Conservation (phyloP, 441 rosid genomes). For the Pelargonium cotyledonis region DNA sequence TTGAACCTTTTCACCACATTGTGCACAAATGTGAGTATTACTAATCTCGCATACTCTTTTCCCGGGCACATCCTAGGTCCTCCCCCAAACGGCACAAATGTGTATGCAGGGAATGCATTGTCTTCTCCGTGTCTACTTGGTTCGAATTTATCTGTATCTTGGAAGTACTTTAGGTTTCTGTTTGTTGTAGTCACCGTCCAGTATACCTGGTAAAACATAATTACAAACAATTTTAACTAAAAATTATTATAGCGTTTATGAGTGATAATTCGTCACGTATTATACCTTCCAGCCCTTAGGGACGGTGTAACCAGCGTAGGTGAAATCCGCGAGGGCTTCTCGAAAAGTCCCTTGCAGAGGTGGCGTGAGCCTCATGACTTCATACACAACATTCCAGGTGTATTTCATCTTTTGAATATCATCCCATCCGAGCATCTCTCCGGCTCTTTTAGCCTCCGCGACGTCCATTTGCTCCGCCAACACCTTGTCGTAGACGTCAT, state of each 20-base stretch:
- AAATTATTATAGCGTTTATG: neutral
- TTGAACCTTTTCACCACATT: slow-evolving; percentile 20
- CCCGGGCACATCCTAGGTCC: slow-evolving; percentile 28
- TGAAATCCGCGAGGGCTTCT: slow-evolving; percentile 21
- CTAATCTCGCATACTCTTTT: slow-evolving; percentile 22
- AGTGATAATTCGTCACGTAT: neutral
- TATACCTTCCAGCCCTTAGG: slow-evolving; percentile 26
- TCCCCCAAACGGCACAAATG: slow-evolving; percentile 28
- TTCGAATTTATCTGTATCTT: slow-evolving; percentile 23
- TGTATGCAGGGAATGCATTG: slow-evolving; percentile 18
- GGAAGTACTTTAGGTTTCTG: slow-evolving; percentile 24
- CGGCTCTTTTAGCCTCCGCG: slow-evolving; percentile 14
- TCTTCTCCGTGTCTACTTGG: slow-evolving; percentile 19
- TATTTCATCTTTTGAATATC: slow-evolving; percentile 27
- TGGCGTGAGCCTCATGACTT: slow-evolving; percentile 25
- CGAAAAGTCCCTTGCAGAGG: slow-evolving; percentile 27
- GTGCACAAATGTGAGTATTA: slow-evolving; percentile 23
- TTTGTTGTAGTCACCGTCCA: slow-evolving; percentile 28
- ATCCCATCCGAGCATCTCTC: slow-evolving; percentile 23
- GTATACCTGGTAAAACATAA: slow-evolving; percentile 14
- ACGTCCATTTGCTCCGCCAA: slow-evolving; percentile 20
- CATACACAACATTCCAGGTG: slow-evolving; percentile 23
- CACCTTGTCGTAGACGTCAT: neutral
- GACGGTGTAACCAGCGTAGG: slow-evolving; percentile 24
- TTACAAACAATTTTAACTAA: neutral